These are phyloP conservation scores for Astragalus glycyphyllos DNA, from an alignment of 306 rosid species.

Conservation along the genomic window DNA sequence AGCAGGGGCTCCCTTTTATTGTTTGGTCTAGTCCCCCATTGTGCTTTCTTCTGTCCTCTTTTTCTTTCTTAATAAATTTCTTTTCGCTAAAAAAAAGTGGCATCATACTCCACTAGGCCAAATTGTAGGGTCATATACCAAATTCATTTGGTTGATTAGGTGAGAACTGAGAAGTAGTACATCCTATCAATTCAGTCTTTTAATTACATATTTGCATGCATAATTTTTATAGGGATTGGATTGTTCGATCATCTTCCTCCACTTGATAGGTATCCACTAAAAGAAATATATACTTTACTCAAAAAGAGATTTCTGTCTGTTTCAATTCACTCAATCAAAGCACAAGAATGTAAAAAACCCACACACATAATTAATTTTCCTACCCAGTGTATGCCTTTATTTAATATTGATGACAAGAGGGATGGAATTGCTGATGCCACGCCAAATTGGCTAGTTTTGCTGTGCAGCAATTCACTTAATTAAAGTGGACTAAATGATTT, in stretches of 20 bases:
- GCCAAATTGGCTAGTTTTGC: conserved; percentile 5
- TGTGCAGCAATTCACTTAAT: neutral
- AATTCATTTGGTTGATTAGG: too few species aligned
- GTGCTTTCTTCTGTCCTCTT: too few species aligned
- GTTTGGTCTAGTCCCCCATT: too few species aligned
- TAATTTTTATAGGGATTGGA: neutral
- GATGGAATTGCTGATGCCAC: neutral
- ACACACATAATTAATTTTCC: neutral
- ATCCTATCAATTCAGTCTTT: neutral
- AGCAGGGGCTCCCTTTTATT: too few species aligned
- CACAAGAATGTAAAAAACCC: neutral
- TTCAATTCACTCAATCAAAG: neutral
- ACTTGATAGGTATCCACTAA: conserved; percentile 1
- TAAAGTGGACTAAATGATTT: neutral
- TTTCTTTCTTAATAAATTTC: too few species aligned
- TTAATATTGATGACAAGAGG: conserved; percentile 20
- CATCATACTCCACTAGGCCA: too few species aligned
- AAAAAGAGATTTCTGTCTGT: neutral
- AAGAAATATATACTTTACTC: neutral
- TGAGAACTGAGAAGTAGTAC: neutral
- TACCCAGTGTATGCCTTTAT: neutral
- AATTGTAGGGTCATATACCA: too few species aligned
- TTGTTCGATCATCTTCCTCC: neutral
- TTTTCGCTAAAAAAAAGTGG: too few species aligned
- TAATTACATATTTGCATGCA: neutral